A percentile compares a stretch with the other conserved stretches of the same genome.
Evolutionary conservation across 2,329 filamentous ascomycete species (phyloP).

Genomic region (Gaeumannomyces sp.): DNA sequence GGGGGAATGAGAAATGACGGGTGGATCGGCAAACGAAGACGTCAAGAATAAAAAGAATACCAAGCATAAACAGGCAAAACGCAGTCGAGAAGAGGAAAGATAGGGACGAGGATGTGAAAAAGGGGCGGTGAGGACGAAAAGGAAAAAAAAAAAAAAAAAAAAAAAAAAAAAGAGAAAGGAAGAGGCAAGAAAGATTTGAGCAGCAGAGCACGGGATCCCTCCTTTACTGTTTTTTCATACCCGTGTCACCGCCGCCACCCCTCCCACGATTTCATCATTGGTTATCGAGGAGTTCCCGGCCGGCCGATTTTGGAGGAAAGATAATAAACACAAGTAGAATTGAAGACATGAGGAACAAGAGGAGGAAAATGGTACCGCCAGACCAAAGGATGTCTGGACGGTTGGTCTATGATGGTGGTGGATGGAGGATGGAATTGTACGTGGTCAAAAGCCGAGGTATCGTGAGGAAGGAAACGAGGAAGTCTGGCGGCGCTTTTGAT

Average conservation of each 20-base stretch:
- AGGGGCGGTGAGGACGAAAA: neutral
- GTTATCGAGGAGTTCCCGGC: no score
- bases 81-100: conserved; percentile 12
- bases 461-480: neutral
- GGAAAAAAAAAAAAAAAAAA: neutral
- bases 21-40: neutral
- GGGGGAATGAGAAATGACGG: neutral
- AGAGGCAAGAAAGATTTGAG: no score
- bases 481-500: neutral
- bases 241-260: neutral
- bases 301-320: neutral
- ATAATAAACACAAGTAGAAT: conserved; percentile 1
- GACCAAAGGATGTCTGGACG: neutral
- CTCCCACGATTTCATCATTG: neutral
- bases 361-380: conserved; percentile 3
- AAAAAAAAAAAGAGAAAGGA: neutral
- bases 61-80: conserved; percentile 1
- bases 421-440: neutral
- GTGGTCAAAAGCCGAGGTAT: neutral
- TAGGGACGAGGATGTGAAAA: neutral
- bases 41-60: neutral
- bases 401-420: neutral
- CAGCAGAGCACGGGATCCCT: neutral
- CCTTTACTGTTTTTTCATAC: neutral
- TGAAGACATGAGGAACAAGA: neutral